phyloP scores from a whole-genome alignment of 2,329 filamentous ascomycete species.

The Colletotrichum kahawae region DNA sequence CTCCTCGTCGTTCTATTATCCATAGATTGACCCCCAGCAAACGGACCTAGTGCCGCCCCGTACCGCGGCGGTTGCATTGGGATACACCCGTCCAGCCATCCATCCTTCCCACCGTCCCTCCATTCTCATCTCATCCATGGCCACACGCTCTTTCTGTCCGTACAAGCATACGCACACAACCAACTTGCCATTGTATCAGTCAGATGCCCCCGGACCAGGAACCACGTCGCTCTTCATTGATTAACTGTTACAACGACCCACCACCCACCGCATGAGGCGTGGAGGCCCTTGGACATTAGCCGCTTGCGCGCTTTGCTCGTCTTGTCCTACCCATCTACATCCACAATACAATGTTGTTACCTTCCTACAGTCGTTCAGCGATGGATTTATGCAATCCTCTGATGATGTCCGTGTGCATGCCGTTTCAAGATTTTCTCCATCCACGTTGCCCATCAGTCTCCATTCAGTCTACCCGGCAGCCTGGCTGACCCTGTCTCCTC shows the following conservation, averaged over 20 bases:
- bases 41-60: slow-evolving; percentile 1
- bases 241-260: slow-evolving; percentile 6
- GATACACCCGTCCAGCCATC: background rate
- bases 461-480: background rate
- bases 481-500: slow-evolving; percentile 3
- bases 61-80: slow-evolving; percentile 11
- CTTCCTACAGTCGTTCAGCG: background rate
- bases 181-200: slow-evolving; percentile 16
- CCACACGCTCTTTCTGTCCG: background rate
- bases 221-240: slow-evolving; percentile 9
- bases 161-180: background rate
- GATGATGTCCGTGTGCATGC: slow-evolving; percentile 13
- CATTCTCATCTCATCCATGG: slow-evolving; percentile 8
- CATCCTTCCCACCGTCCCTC: slow-evolving; percentile 7
- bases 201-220: slow-evolving; percentile 13
- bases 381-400: slow-evolving; percentile 7
- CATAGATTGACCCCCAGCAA: background rate
- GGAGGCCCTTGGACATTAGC: slow-evolving; percentile 9
- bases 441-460: background rate
- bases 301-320: background rate
- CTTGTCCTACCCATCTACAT: background rate
- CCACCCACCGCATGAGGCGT: slow-evolving; percentile 10
- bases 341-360: background rate
- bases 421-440: slow-evolving; percentile 1
- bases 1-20: background rate